These are phyloP conservation scores for Sporobolomyces pararoseus DNA, from an alignment of 768 basidiomycete species.

Conservation along the genomic window DNA sequence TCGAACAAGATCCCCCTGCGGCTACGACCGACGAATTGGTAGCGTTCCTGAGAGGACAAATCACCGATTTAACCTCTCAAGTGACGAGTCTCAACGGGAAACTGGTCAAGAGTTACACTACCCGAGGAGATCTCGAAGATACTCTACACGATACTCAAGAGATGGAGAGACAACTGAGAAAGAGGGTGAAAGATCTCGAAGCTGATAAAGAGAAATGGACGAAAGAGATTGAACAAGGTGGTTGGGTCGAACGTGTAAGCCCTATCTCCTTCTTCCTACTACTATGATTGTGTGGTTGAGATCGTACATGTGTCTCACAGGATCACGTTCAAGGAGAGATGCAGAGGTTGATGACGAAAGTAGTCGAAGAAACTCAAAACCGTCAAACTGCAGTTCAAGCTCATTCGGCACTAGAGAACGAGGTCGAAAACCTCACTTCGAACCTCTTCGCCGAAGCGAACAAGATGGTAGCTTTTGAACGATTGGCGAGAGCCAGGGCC, in stretches of 20 bases:
- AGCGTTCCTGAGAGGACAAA: slow-evolving; percentile 69
- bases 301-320: slow-evolving; percentile 6
- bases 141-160: slow-evolving; percentile 67
- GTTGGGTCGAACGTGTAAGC: slow-evolving; percentile 76
- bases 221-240: slow-evolving; percentile 80
- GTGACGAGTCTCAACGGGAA: slow-evolving; percentile 86
- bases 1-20: not conserved
- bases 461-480: slow-evolving; percentile 93
- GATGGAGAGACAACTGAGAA: slow-evolving; percentile 59
- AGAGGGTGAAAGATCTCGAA: slow-evolving; percentile 74
- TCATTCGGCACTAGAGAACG: slow-evolving; percentile 73
- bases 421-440: slow-evolving; percentile 89
- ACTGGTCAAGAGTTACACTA: slow-evolving; percentile 85
- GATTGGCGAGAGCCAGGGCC: slow-evolving; percentile 57
- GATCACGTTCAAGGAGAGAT: slow-evolving; percentile 81
- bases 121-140: slow-evolving; percentile 89
- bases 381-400: slow-evolving; percentile 86
- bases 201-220: slow-evolving; percentile 80
- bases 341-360: slow-evolving; percentile 84
- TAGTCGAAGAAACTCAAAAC: slow-evolving; percentile 88
- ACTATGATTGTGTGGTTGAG: too few relatives aligned
- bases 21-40: slow-evolving; percentile 56
- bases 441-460: slow-evolving; percentile 88
- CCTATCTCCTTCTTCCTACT: not conserved
- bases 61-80: slow-evolving; percentile 82